phyloP scores from a whole-genome alignment of 495 filamentous ascomycete genomes.

The Xylona heveae region DNA sequence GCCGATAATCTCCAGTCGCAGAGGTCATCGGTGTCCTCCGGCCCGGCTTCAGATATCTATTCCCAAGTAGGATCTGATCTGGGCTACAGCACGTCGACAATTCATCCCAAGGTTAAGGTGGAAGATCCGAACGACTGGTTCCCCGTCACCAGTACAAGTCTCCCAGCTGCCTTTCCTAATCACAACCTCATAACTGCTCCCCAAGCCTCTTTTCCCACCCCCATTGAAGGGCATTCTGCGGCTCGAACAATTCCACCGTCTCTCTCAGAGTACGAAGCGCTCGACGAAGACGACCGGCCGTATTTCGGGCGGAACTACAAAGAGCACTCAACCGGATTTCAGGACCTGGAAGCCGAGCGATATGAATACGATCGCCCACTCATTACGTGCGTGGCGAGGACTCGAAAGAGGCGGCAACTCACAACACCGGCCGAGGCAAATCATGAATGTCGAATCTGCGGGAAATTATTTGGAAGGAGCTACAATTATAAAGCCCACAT shows the following conservation, averaged over 20 bases:
- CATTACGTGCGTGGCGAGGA: too few relatives aligned
- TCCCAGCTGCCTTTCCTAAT: too few relatives aligned
- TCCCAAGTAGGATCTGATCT: conserved; percentile 21
- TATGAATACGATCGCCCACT: too few relatives aligned
- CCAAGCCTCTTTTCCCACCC: too few relatives aligned
- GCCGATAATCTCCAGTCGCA: too few relatives aligned
- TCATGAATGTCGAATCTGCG: conserved; percentile 55
- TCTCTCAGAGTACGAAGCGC: too few relatives aligned
- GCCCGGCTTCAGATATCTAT: conserved; percentile 18
- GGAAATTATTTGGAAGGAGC: conserved; percentile 59
- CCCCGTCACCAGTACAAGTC: neutral
- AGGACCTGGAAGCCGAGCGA: conserved; percentile 16
- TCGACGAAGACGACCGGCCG: too few relatives aligned
- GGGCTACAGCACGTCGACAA: conserved; percentile 13
- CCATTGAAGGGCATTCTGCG: too few relatives aligned
- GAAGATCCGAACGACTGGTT: conserved; percentile 14
- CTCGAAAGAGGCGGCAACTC: conserved; percentile 28
- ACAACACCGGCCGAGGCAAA: conserved; percentile 59
- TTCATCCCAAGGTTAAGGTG: conserved; percentile 11
- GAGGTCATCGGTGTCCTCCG: conserved; percentile 19
- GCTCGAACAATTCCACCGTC: too few relatives aligned
- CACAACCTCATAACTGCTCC: too few relatives aligned
- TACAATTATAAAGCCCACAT: conserved; percentile 87
- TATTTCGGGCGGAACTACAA: too few relatives aligned
- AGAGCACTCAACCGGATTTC: conserved; percentile 8